Conservation (phyloP, 768 basidiomycete genomes). For the Mycena kentingensis region DNA sequence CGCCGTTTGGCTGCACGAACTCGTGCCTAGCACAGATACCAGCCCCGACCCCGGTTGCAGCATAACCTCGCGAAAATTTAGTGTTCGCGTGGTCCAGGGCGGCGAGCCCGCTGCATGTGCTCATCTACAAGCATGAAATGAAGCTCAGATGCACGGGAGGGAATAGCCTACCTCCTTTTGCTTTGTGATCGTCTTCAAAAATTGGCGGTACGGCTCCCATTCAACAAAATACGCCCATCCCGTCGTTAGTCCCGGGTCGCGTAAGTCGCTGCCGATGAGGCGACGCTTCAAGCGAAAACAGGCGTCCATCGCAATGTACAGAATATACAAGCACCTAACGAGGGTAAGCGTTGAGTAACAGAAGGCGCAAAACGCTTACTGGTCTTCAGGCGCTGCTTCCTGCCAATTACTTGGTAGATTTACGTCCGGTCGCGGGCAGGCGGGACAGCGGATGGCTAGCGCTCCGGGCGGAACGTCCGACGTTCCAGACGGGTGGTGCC, state of each 20-base stretch:
- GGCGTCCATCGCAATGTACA: constrained; percentile 24
- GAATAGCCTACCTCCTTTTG: not conserved
- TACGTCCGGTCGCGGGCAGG: constrained; percentile 35
- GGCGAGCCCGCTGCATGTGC: constrained; percentile 29
- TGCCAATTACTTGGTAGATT: constrained; percentile 33
- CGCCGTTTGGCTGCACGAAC: constrained; percentile 23
- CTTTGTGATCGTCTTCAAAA: constrained; percentile 8
- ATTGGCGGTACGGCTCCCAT: constrained; percentile 11
- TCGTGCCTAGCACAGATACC: too few species aligned
- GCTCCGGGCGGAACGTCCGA: constrained; percentile 26
- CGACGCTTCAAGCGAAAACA: constrained; percentile 26
- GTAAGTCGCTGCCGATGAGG: not conserved
- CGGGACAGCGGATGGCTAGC: constrained; percentile 33
- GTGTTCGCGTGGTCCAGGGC: too few species aligned
- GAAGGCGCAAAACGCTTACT: constrained; percentile 16
- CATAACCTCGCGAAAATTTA: too few species aligned
- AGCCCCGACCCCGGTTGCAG: too few species aligned
- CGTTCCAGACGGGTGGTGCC: constrained; percentile 26
- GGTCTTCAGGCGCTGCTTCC: constrained; percentile 9
- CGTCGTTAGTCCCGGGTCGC: not conserved
- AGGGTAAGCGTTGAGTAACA: not conserved
- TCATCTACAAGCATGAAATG: constrained; percentile 18
- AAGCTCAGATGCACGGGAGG: constrained; percentile 11
- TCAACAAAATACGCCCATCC: constrained; percentile 12
- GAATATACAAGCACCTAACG: constrained; percentile 26